Evolutionary conservation across 495 filamentous ascomycete genomes (phyloP), one percentile per base, ranked within the genome.

Genomic region (Aspergillus panamensis): DNA sequence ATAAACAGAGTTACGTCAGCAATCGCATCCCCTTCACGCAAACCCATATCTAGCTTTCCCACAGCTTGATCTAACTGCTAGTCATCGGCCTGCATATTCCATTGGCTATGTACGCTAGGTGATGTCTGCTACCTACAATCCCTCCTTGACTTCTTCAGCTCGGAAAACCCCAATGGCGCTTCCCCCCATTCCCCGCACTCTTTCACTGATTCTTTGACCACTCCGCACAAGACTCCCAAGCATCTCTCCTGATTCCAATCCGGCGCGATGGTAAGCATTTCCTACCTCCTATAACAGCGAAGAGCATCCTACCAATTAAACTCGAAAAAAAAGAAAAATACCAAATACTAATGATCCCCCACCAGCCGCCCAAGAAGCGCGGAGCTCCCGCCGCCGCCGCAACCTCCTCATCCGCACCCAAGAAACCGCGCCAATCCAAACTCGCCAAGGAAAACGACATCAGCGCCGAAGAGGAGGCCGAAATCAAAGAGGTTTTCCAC

Each of bases 401-500:
- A 25, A 43, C 61, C 62, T 60, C 67, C 58, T 59, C 69, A 10
- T 52, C 70, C 35, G 66, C 67, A 25, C 68, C 71, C 25, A 81
- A 73, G 63, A 80, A 81, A 66, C 62, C 72, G 17, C 79, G 81
- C 47, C 83, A 80, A 61, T 96, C 92, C 62, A 93, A 91, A 68
- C 89, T 96, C 58, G 92, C 92, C 3, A 89, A 89, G 69, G 89
- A 94, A 60, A 84, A 97, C 78, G 82, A 89, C 69, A 85, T 98
- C 70, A 86, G 84, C 29, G 84, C 83, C 19, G 83, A 84, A 49
- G 87, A 96, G 75, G 94, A 98, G 68, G 77, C 81, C 61, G 91
- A 96, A 70, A 96, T 98, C 64, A 84, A 84, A 63, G 91, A 96
- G 71, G 92, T 91, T 14, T 98, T 94, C 73, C 73, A 80, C 31